phyloP scores from a whole-genome alignment of 2,329 filamentous ascomycete genomes.

The Stemphylium beticola region DNA sequence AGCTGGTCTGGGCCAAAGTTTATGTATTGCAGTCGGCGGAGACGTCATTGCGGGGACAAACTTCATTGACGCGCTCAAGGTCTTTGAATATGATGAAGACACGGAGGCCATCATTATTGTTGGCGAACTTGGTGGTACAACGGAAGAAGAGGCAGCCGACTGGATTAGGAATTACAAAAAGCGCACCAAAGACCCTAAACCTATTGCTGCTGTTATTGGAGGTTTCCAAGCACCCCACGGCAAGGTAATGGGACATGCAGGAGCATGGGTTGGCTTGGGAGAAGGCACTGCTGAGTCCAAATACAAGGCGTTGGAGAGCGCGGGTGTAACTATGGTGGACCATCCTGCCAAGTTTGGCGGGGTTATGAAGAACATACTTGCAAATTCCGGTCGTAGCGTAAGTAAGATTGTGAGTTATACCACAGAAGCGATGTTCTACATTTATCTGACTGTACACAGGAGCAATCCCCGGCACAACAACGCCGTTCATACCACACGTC shows the following conservation, averaged over 20 bases:
- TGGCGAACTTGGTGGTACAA: constrained; percentile 73
- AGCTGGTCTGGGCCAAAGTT: constrained; percentile 76
- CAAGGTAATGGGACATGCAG: constrained; percentile 79
- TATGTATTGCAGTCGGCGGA: constrained; percentile 79
- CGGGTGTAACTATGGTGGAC: constrained; percentile 72
- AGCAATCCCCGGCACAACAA: constrained; percentile 51
- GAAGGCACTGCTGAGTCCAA: constrained; percentile 71
- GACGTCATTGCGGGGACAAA: constrained; percentile 77
- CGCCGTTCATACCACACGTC: constrained; percentile 57
- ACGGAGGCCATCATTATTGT: constrained; percentile 75
- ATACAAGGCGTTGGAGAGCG: constrained; percentile 68
- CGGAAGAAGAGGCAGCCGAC: constrained; percentile 73
- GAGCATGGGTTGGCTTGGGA: constrained; percentile 71
- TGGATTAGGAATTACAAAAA: constrained; percentile 72
- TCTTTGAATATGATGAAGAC: constrained; percentile 70
- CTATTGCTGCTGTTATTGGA: constrained; percentile 74
- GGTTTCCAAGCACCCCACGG: constrained; percentile 69
- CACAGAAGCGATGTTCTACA: background rate
- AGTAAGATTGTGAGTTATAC: constrained; percentile 45
- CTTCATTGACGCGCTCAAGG: constrained; percentile 71
- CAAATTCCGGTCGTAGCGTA: constrained; percentile 50
- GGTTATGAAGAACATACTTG: constrained; percentile 68
- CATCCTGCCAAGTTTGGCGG: constrained; percentile 77
- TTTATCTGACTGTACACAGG: constrained; percentile 24
- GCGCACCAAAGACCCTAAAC: constrained; percentile 68